Evolutionary conservation across 2,329 filamentous ascomycete genomes (phyloP), one percentile per base, ranked within the genome.

Genomic region (Calonectria hawksworthii): DNA sequence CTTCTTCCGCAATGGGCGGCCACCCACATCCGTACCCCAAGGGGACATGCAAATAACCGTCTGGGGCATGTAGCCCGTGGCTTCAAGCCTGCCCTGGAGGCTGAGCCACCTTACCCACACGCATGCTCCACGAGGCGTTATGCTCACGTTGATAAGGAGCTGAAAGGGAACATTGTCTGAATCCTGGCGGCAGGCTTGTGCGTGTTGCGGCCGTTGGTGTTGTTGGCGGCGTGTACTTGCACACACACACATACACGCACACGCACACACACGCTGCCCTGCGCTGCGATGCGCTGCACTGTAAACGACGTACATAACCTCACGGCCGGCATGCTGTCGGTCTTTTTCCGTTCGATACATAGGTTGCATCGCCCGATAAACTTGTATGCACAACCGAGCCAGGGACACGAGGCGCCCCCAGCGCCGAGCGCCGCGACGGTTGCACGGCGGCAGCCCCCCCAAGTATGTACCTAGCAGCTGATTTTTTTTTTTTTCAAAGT

Each of bases 21-120:
- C 38, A 50, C 61, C 54, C 68, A 52, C 67, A 10, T 34, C 52
- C 41, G 28, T 65, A 59, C 47, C 64, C 70, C 64, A 73, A 68
- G 52, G 41, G 28, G 64, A 72, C 72, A 38, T 59, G 71, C 51
- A 63, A 67, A 72, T 66, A 70, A 64, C 69, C 73, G 68, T 71
- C 73, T 68, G 70, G 64, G 74, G 76, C 66, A 51, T 23, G 70
- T 51, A 67, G 68, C 21, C 76, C 72, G 71, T 64, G 65, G 70
- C 70, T 64, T 73, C 54, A 64, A 50, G 47, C 52, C 30, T 52
- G 44, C 36, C 70, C 64, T 63, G 26, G 54, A 30, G 47, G 70
- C 64, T 68, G 64, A 68, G 63, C 64, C 34, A 59, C 30, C 30
- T 59, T 36, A 26, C 52, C 41, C 38, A 50, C 63, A 63, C 23